phyloP scores from a whole-genome alignment of 257 asterid species.

The Solanum gracilifrons region DNA sequence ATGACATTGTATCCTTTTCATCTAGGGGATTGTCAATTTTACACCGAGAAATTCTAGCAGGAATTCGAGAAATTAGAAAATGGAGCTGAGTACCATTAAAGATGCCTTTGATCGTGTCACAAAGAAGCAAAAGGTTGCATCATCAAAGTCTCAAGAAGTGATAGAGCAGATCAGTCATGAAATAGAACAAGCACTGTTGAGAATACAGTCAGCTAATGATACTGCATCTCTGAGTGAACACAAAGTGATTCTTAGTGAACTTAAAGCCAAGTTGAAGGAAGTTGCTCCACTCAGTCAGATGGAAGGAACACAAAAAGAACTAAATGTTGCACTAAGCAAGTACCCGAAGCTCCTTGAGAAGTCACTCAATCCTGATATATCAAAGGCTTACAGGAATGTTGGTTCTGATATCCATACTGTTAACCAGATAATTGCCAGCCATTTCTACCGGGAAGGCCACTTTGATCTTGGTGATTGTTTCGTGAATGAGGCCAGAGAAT shows the following conservation, averaged over 20 bases:
- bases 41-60: slow-evolving; percentile 1
- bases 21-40: slow-evolving; percentile 17
- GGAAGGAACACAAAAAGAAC: slow-evolving; percentile 71
- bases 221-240: slow-evolving; percentile 34
- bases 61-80: slow-evolving; percentile 17
- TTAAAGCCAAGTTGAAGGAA: slow-evolving; percentile 60
- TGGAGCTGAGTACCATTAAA: slow-evolving; percentile 78
- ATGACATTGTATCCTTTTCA: neutral
- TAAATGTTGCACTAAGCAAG: slow-evolving; percentile 70
- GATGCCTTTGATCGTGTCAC: slow-evolving; percentile 83
- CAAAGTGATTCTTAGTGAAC: slow-evolving; percentile 39
- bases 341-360: slow-evolving; percentile 73
- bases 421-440: slow-evolving; percentile 73
- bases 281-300: slow-evolving; percentile 64
- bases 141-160: slow-evolving; percentile 70
- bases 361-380: slow-evolving; percentile 68
- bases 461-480: slow-evolving; percentile 80
- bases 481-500: slow-evolving; percentile 43
- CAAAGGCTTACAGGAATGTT: slow-evolving; percentile 74
- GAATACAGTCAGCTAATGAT: slow-evolving; percentile 38
- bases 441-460: slow-evolving; percentile 74
- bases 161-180: slow-evolving; percentile 55
- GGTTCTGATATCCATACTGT: slow-evolving; percentile 57
- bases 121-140: slow-evolving; percentile 74
- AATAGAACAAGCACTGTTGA: slow-evolving; percentile 60